These are phyloP conservation scores for Globisporangium polare DNA, from an alignment of 352 stramenopile genomes.

Conservation along the genomic window DNA sequence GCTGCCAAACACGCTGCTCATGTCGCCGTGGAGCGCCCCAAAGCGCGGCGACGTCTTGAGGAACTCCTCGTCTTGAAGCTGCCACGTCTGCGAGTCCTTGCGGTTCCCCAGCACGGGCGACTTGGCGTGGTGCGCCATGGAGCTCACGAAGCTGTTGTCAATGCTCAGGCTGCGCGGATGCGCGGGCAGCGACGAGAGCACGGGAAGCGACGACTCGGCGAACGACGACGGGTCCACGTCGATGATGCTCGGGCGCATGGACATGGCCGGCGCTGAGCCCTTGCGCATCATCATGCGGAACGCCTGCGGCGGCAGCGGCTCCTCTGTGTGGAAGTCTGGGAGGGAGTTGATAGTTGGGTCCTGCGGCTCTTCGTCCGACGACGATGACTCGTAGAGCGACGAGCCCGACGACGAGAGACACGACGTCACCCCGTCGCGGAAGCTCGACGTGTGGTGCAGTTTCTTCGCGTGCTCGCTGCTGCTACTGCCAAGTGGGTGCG, in stretches of 20 bases:
- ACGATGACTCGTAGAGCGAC: constrained; percentile 51
- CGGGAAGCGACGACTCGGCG: constrained; percentile 39
- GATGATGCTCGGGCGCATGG: constrained; percentile 17
- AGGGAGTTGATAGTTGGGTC: constrained; percentile 7
- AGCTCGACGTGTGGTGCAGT: constrained; percentile 34
- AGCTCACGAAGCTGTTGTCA: constrained; percentile 30
- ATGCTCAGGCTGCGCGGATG: constrained; percentile 42
- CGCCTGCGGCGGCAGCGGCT: constrained; percentile 1
- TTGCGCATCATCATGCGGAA: constrained; percentile 25
- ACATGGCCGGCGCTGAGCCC: constrained; percentile 13
- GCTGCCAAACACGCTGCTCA: constrained; percentile 11
- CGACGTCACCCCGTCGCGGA: constrained; percentile 39
- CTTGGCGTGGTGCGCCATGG: constrained; percentile 40
- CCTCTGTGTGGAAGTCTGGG: constrained; percentile 12
- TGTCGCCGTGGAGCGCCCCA: constrained; percentile 16
- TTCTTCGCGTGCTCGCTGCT: constrained; percentile 20
- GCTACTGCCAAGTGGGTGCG: not conserved
- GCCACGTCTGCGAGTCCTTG: constrained; percentile 65
- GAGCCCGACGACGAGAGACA: constrained; percentile 51
- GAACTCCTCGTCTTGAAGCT: constrained; percentile 67
- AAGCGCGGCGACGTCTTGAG: constrained; percentile 51
- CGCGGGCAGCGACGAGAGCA: constrained; percentile 38
- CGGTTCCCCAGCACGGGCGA: constrained; percentile 51
- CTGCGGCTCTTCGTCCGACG: constrained; percentile 36
- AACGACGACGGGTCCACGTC: constrained; percentile 37